Evolutionary conservation across 1,139 yeast species (phyloP), one percentile per base, ranked within the genome.

Genomic region (Sugiyamaella grinbergsii): DNA sequence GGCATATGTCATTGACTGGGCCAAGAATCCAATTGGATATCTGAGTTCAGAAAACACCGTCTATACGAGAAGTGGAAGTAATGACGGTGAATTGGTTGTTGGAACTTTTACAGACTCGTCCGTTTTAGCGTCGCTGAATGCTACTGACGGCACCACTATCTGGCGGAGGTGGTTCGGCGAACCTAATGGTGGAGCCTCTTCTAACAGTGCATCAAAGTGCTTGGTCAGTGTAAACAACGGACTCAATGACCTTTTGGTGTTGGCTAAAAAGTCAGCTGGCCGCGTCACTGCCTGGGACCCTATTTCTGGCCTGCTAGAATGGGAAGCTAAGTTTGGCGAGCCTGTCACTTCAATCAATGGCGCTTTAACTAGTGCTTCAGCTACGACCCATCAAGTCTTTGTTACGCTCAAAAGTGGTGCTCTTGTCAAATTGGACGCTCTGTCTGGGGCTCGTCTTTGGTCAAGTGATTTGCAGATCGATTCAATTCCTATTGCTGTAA

Each of bases 1-100:
- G 45, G 70, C 69, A 2, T 64, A 54, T 49, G 58, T 53, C 10
- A 59, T 61, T 7, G 70, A 66, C 48, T 66, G 70, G 70, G 65
- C 59, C 36, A 46, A 49, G 7, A 51, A 50, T 10, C 55, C 57
- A 7, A 42, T 66, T 11, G 70, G 70, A 24, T 18, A 47, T 11
- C 48, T 65, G 7, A 43, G 48, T 11, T 45, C 50, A 8, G 55
- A 49, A 13, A 36, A 48, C 16, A 49, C 57, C 6, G 49, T 45
- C 8, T 23, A 23, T 23, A 23, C 5, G 7, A 23, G 5, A 5
- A 23, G 8, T 23, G 8, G 19, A 15, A n/a, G 16, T 18, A 19
- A 28, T 15, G 26, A 29, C n/a, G 16, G 37, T 15, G 47, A 37
- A 1, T 13, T 33, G 23, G 19, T 29, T 26, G 33, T 51, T 26